Evolutionary conservation across 1,284 basidiomycete species (phyloP).

Genomic region (Volvariella surrecta): DNA sequence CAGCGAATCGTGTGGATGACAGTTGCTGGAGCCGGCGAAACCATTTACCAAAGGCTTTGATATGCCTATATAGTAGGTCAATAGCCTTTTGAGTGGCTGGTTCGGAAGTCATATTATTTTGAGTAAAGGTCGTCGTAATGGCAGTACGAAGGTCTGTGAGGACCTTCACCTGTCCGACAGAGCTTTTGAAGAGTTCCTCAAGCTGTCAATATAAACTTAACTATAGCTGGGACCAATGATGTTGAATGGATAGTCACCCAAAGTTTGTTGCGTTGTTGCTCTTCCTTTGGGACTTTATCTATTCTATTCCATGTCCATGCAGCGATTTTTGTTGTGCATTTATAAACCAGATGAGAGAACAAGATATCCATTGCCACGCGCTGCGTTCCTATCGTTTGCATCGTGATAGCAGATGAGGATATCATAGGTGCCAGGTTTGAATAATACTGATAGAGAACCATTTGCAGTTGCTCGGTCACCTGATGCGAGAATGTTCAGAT

Average conservation of each 20-base stretch:
- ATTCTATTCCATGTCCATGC: conserved; percentile 63
- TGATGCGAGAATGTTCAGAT: conserved; percentile 17
- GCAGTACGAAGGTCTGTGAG: conserved; percentile 39
- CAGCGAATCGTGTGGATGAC: conserved; percentile 47
- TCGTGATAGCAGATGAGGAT: conserved; percentile 29
- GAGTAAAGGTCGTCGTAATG: conserved; percentile 22
- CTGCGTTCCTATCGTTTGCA: conserved; percentile 27
- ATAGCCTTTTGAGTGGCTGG: conserved; percentile 32
- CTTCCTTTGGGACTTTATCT: conserved; percentile 32
- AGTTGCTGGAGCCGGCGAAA: conserved; percentile 68
- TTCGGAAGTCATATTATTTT: conserved; percentile 23
- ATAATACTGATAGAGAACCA: conserved; percentile 50
- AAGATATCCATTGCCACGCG: conserved; percentile 43
- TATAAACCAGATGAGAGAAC: conserved; percentile 61
- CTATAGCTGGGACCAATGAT: too few relatives aligned
- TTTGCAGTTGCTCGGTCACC: conserved; percentile 48
- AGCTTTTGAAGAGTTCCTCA: conserved; percentile 49
- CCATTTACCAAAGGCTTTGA: conserved; percentile 66
- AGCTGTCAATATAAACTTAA: conserved; percentile 30
- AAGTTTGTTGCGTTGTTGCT: conserved; percentile 31
- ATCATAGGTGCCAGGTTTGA: conserved; percentile 41
- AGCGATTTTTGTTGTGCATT: conserved; percentile 57
- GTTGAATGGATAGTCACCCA: conserved; percentile 38
- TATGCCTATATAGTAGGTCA: conserved; percentile 53
- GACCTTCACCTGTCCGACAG: conserved; percentile 42